Evolutionary conservation across 2,329 filamentous ascomycete genomes (phyloP), one percentile per base, ranked within the genome.

Genomic region (Aspergillus pseudonomiae): DNA sequence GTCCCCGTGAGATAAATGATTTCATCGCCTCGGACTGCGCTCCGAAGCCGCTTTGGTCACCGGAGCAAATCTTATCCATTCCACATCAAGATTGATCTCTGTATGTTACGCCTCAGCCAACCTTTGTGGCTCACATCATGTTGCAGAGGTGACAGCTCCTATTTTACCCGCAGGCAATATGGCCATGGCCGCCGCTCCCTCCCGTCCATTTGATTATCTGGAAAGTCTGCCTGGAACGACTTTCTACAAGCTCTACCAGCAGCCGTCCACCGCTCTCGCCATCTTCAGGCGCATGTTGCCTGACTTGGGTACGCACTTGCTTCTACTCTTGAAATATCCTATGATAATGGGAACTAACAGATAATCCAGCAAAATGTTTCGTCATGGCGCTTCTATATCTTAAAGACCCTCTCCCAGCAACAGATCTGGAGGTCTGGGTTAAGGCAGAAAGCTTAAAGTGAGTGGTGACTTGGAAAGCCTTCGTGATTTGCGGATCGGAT

Each of bases 221-320:
- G 94, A 98, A 85, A 89, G 90, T 77, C 89, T 96, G 73, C 92
- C 92, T 57, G 93, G 94, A 67, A 93, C 91, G 48, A 96, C 93
- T 41, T 97, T 98, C 79, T 88, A 89, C 76, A 91, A 92, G 78
- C 86, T 99, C 53, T 99, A 99, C 84, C 91, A 94, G 81, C 94
- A 97, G 83, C 95, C 95, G 34, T 96, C 94, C 48, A 97, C 95
- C 1, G 91, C 94, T 43, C 88, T 99, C 69, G 95, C 95, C 69
- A 94, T 99, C 73, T 98, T 98, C 78, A 89, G 95, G 70, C 94
- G 95, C 81, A 97, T 99, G 93, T 86, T 99, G 63, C 93, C 95
- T 63, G 91, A 96, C 74, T 82, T 98, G 65, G 93, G 91, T 94
- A 84, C 73, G 82, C 71, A 60, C 28, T 32, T 34, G 16, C 32